Evolutionary conservation across 768 basidiomycete species (phyloP), one percentile per base, ranked within the genome.

Genomic region (Tulasnella sp.): DNA sequence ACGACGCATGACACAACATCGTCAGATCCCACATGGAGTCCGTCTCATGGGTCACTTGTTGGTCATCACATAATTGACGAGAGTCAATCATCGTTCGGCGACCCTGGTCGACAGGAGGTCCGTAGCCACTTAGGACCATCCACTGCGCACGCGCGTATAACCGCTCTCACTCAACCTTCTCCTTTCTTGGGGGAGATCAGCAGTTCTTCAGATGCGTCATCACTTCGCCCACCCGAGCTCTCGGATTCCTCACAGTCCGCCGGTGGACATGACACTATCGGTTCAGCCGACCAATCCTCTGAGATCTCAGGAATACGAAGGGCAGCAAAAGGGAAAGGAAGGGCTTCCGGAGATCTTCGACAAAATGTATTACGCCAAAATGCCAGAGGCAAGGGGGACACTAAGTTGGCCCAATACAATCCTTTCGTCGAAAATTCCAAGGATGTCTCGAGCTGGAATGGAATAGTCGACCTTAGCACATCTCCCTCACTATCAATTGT

Each of bases 381-480:
- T 4, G 16, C 28, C 28, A 34, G 24, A 6, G 52, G 52, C 10
- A 33, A 27, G n/a, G 22, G 52, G 24, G 25, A 50, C 10, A 50
- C 51, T 5, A 55, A 44, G n/a, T 24, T 40, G n/a, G 24, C 52
- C n/a, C 27, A 31, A 22, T 45, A 47, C 42, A 52, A 52, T 35
- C 50, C 50, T 19, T 52, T 52, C 42, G 16, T n/a, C 12, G 41
- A 29, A 45, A 5, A 7, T n/a, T 15, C 24, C 4, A 31, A 45
- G 12, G 46, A 16, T 16, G 46, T 31, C 20, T 16, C 2, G 5
- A 48, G 37, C 13, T 55, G 53, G 54, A 37, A 55, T 35, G 54
- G 53, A 13, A 16, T 55, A 15, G 54, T 55, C 9, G 53, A 55
- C 25, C 53, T 55, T 10, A 49, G 37, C 25, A 13, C 48, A 5